phyloP scores from a whole-genome alignment of 2,329 filamentous ascomycete species.

The Trichoderma koningiopsis region DNA sequence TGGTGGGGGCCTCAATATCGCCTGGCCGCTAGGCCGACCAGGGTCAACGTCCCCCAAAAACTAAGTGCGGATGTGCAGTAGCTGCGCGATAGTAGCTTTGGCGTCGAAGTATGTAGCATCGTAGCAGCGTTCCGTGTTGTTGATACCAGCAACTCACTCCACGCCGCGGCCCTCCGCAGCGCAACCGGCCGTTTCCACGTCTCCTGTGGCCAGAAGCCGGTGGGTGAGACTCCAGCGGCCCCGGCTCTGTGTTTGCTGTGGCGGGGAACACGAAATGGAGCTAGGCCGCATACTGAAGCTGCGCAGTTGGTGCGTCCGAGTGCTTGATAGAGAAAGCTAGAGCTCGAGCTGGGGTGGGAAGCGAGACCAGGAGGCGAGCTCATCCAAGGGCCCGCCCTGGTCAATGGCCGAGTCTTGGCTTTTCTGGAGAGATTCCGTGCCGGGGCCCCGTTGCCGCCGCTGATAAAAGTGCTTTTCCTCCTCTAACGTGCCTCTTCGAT shows the following conservation, averaged over 20 bases:
- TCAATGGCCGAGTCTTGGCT: not conserved
- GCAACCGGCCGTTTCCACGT: not conserved
- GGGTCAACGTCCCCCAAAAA: conserved; percentile 9
- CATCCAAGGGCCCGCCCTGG: conserved; percentile 9
- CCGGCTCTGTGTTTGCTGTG: conserved; percentile 11
- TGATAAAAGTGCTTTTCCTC: conserved; percentile 23
- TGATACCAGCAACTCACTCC: not conserved
- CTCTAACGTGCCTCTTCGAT: conserved; percentile 17
- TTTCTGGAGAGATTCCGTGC: conserved; percentile 21
- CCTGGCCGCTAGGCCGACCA: conserved; percentile 7
- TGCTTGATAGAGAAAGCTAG: conserved; percentile 18
- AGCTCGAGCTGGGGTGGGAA: conserved; percentile 12
- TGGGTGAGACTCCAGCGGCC: conserved; percentile 12
- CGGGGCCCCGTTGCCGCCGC: conserved; percentile 22
- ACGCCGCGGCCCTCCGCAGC: not conserved
- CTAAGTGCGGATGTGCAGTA: conserved; percentile 10
- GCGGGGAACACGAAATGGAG: conserved; percentile 25
- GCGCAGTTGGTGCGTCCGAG: conserved; percentile 15
- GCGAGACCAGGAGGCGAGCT: too few relatives aligned
- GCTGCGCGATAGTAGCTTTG: not conserved
- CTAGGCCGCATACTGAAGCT: conserved; percentile 25
- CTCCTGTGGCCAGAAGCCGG: not conserved
- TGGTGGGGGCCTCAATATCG: conserved; percentile 3
- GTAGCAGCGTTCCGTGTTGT: not conserved
- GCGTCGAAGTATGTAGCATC: not conserved